Conservation (phyloP, 495 filamentous ascomycete genomes). For the Copromyces sp. region DNA sequence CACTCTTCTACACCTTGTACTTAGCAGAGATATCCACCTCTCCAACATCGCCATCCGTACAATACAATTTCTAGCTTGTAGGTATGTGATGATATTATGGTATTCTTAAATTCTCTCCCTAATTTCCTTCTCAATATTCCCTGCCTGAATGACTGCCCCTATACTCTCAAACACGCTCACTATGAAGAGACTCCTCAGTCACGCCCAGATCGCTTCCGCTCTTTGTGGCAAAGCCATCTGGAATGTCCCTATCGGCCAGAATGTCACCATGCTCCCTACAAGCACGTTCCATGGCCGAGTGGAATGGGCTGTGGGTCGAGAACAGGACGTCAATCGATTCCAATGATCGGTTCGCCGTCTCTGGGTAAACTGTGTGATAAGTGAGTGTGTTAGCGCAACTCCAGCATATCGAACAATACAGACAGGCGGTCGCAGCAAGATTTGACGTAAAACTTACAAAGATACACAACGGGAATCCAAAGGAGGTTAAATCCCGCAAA, state of each 20-base stretch:
- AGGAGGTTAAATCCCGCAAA: slow-evolving; percentile 4
- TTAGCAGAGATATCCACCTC: too few species aligned
- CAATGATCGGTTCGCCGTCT: slow-evolving; percentile 58
- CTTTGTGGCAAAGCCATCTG: not conserved
- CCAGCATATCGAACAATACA: not conserved
- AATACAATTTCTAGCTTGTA: not conserved
- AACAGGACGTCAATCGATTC: slow-evolving; percentile 69
- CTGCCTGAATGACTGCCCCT: not conserved
- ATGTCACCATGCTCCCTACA: slow-evolving; percentile 6
- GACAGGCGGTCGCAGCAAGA: not conserved
- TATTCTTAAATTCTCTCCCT: not conserved
- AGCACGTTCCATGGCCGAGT: slow-evolving; percentile 11
- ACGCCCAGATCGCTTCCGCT: not conserved
- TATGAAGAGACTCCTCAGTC: not conserved
- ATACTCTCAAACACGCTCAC: not conserved
- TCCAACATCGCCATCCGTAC: too few species aligned
- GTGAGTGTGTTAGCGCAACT: slow-evolving; percentile 2
- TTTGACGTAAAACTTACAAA: slow-evolving; percentile 1
- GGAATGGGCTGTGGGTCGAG: slow-evolving; percentile 11
- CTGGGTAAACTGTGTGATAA: slow-evolving; percentile 45
- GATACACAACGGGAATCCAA: slow-evolving; percentile 11
- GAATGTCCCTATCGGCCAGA: not conserved
- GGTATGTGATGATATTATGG: not conserved
- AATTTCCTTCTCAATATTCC: not conserved
- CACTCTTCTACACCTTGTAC: too few species aligned